Base-by-base conservation (phyloP, 129 eudicot species). In the Silybum marianum region DNA sequence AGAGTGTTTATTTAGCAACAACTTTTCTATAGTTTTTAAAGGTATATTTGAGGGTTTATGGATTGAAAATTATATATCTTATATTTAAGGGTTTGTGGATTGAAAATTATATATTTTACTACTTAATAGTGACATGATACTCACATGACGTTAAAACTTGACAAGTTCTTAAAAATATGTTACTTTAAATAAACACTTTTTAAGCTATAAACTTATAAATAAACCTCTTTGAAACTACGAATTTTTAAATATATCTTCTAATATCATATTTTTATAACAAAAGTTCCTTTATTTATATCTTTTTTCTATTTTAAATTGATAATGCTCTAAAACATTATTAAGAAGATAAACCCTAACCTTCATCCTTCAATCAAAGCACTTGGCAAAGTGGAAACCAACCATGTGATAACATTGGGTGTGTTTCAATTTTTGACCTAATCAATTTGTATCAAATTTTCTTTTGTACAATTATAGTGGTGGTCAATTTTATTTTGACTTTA, bases 331-430 rank as follows among this genome's bases (percentile, higher is more conserved):
- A 54, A 0, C 48, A 42, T 28, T 26, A 25, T 28, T 69, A 38
- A 68, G 30, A 42, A 42, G 82, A 78, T 39, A 78, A 78, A 73
- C 19, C 2, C 26, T 34, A 76, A 65, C 16, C 40, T 36, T 23
- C 7, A 66, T 63, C 65, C 62, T 67, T 65, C 63, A 32, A 32
- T 32, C 36, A 32, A 32, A 32, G 36, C 36, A 32, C 36, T 32
- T 32, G 73, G 3, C 63, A 77, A 77, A 77, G 81, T 24, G 32
- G 32, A 77, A 25, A 66, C 24, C 36, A 44, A 36, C 72, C 69
- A 65, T 65, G 74, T 38, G 39, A 78, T 66, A 66, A 77, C 71
- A 58, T 58, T 76, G 70, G 48, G 80, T 34, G 54, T 28, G 48
- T 34, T 76, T 6, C 46, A n/a, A 1, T 9, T 28, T 54, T 75